Conservation (phyloP, 2,329 filamentous ascomycete species). For the Emergomyces pasteurianus region DNA sequence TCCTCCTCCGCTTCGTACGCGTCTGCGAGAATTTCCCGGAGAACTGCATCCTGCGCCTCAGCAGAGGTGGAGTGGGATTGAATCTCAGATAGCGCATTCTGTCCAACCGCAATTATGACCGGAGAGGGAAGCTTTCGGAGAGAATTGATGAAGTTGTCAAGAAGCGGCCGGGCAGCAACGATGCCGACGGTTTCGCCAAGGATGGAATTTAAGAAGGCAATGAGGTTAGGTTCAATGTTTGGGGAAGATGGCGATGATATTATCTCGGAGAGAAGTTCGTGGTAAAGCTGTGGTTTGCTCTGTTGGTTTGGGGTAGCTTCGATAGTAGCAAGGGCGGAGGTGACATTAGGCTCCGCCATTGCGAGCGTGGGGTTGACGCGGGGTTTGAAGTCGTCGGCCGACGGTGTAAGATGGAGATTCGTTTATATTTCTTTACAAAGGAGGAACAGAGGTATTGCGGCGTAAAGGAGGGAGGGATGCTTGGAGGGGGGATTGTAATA, state of each 20-base stretch:
- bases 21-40: constrained; percentile 70
- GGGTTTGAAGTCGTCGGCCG: not conserved
- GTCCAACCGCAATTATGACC: constrained; percentile 62
- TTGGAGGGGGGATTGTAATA: not conserved
- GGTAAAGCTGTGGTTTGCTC: constrained; percentile 46
- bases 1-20: constrained; percentile 76
- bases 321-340: constrained; percentile 37
- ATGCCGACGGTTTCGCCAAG: constrained; percentile 60
- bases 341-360: constrained; percentile 42
- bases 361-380: not conserved
- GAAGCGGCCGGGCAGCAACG: constrained; percentile 60
- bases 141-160: constrained; percentile 55
- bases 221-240: constrained; percentile 49
- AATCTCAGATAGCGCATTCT: constrained; percentile 58
- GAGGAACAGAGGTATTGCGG: not conserved
- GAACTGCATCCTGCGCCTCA: constrained; percentile 65
- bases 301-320: constrained; percentile 36
- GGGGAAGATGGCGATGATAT: constrained; percentile 33
- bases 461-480: not conserved
- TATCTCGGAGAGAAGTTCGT: constrained; percentile 45
- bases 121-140: constrained; percentile 44
- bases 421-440: not conserved
- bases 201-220: constrained; percentile 56
- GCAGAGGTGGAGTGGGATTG: constrained; percentile 58
- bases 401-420: not conserved